phyloP scores from a whole-genome alignment of 441 rosid species.

The Capsella rubella region DNA sequence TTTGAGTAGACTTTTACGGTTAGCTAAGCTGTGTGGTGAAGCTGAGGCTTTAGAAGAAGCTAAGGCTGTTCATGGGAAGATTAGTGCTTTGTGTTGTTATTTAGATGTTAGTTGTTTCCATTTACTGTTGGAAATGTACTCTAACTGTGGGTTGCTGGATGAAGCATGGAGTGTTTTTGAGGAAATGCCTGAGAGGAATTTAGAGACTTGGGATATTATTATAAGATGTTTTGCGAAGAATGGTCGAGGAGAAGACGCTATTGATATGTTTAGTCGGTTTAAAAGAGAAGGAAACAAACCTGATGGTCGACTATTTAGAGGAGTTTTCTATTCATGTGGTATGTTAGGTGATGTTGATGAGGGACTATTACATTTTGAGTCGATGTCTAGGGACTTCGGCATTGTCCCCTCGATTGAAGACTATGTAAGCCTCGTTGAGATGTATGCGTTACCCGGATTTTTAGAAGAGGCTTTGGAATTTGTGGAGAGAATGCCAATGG shows the following conservation, averaged over 20 bases:
- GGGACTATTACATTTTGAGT: slow-evolving; percentile 78
- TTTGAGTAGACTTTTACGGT: slow-evolving; percentile 49
- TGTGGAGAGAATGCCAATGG: slow-evolving; percentile 68
- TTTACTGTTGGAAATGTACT: slow-evolving; percentile 71
- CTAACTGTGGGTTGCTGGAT: slow-evolving; percentile 60
- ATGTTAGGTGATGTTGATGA: slow-evolving; percentile 72
- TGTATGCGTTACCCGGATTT: slow-evolving; percentile 73
- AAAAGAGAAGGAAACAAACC: slow-evolving; percentile 73
- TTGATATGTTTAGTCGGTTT: slow-evolving; percentile 72
- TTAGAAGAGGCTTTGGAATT: slow-evolving; percentile 84
- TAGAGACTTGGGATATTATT: slow-evolving; percentile 69
- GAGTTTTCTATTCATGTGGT: slow-evolving; percentile 71
- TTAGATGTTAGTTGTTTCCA: slow-evolving; percentile 54
- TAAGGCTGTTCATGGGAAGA: slow-evolving; percentile 59
- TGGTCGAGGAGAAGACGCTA: slow-evolving; percentile 82
- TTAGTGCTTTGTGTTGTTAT: slow-evolving; percentile 47
- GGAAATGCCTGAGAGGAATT: slow-evolving; percentile 58
- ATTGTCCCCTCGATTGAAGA: slow-evolving; percentile 72
- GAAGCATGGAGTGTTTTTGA: slow-evolving; percentile 62
- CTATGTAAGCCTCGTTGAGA: slow-evolving; percentile 64
- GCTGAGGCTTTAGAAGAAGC: slow-evolving; percentile 69
- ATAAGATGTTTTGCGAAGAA: slow-evolving; percentile 73
- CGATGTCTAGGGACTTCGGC: slow-evolving; percentile 68
- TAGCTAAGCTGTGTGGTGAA: slow-evolving; percentile 74
- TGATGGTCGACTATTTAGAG: slow-evolving; percentile 59